Conservation (phyloP, 2,329 filamentous ascomycete species). For the Phialocephala sp. region DNA sequence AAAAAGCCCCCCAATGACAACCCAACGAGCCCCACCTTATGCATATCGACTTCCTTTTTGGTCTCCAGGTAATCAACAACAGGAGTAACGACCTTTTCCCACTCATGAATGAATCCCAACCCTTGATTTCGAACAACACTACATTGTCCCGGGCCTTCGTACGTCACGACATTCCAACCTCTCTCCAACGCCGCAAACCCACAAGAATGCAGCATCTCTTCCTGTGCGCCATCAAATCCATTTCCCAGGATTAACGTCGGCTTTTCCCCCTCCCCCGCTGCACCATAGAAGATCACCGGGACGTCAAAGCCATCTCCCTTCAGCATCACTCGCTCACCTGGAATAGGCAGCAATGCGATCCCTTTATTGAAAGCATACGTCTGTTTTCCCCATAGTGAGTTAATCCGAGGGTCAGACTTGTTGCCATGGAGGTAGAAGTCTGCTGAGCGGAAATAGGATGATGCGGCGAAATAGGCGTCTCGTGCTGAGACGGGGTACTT, state of each 20-base stretch:
- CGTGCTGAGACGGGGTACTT: conserved; percentile 18
- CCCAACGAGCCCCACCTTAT: conserved; percentile 47
- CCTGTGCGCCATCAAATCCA: conserved; percentile 52
- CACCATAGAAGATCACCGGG: neutral
- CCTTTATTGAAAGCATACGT: conserved; percentile 17
- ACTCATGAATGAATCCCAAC: conserved; percentile 51
- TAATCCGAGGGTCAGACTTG: conserved; percentile 18
- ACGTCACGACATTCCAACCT: conserved; percentile 52
- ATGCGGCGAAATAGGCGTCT: conserved; percentile 20
- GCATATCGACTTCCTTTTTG: conserved; percentile 41
- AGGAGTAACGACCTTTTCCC: conserved; percentile 49
- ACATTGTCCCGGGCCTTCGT: conserved; percentile 54
- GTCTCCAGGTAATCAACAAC: conserved; percentile 47
- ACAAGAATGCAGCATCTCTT: conserved; percentile 49
- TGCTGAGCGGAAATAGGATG: conserved; percentile 23
- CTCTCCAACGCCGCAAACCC: conserved; percentile 46
- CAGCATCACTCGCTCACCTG: neutral
- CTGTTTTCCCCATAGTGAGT: conserved; percentile 10
- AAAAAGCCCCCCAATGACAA: conserved; percentile 51
- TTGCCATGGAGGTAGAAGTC: conserved; percentile 24
- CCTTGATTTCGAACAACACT: conserved; percentile 48
- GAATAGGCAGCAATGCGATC: conserved; percentile 5
- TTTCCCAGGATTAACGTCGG: conserved; percentile 51
- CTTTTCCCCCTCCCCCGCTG: conserved; percentile 13
- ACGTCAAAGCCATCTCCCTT: neutral